Evolutionary conservation across 129 eudicot species (phyloP), one percentile per base, ranked within the genome.

Genomic region (Chrysanthemum seticuspe): DNA sequence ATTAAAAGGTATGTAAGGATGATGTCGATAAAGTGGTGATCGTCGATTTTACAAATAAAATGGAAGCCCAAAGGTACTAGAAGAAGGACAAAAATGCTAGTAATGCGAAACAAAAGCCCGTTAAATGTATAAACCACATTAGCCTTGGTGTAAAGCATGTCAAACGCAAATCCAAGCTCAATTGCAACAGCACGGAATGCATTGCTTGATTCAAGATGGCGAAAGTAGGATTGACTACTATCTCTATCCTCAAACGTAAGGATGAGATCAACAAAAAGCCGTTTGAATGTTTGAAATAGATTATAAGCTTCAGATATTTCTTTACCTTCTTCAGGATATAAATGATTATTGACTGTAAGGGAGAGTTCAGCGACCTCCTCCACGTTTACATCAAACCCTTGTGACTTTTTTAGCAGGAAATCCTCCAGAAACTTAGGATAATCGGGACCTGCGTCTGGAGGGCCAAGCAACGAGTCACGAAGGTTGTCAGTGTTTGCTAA

Each of bases 221-320:
- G 67, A 52, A 85, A 83, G 67, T 63, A 84, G 4, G 71, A 63
- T 31, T 29, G 71, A 70, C 94, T 85, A 18, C 57, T 19, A 16
- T 88, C 88, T 19, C 79, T 71, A 47, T 88, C 90, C 31, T 83
- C 90, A 49, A 78, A 88, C n/a, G 90, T 85, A 59, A 88, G 87
- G 54, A 85, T 88, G 34, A 78, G 83, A 63, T 85, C 94, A 2
- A 81, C 90, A 23, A 88, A 88, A 51, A 87, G 87, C 44, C 85
- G 71, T 51, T 83, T 83, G 55, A 88, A 85, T 21, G 82, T 88
- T 60, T 76, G 80, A 54, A 76, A 76, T 18, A 59, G 80, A 19
- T 68, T 13, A n/a, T 76, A 48, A 13, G 89, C 90, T 51, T 72
- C 79, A 0, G 72, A 40, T n/a, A 83, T 75, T 50, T 67, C 53